phyloP scores from a whole-genome alignment of 306 rosid genomes.

The Inga laurina region DNA sequence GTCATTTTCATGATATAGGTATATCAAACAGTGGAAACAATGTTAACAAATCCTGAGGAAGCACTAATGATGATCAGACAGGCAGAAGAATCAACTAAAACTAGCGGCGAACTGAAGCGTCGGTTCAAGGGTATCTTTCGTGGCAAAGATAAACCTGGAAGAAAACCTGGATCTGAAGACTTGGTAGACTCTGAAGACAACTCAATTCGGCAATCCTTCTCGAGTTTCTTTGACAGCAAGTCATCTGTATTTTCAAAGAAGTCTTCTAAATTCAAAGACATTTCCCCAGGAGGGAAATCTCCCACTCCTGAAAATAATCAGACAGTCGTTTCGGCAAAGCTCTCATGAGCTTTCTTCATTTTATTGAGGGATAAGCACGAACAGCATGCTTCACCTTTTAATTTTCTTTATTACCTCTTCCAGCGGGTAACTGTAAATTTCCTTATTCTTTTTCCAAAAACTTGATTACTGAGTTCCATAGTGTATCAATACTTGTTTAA shows the following conservation, averaged over 20 bases:
- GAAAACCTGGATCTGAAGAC: conserved; percentile 49
- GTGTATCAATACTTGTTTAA: conserved; percentile 24
- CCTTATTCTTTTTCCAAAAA: conserved; percentile 25
- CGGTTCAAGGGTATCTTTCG: conserved; percentile 74
- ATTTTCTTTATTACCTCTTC: background rate
- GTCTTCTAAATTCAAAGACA: conserved; percentile 57
- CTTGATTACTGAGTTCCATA: conserved; percentile 15
- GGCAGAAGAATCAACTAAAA: conserved; percentile 53
- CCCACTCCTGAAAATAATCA: conserved; percentile 41
- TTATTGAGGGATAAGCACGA: conserved; percentile 29
- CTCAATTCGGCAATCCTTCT: conserved; percentile 61
- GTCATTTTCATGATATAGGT: conserved; percentile 50
- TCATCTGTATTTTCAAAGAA: conserved; percentile 81
- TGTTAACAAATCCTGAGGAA: conserved; percentile 86
- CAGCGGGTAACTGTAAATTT: conserved; percentile 61
- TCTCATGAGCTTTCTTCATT: conserved; percentile 1
- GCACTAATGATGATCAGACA: conserved; percentile 66
- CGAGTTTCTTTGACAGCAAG: conserved; percentile 80
- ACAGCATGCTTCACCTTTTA: background rate
- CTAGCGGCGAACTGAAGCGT: conserved; percentile 53
- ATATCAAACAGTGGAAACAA: conserved; percentile 84
- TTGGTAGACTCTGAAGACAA: conserved; percentile 46
- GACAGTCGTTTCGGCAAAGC: conserved; percentile 50
- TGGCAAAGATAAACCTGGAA: conserved; percentile 58
- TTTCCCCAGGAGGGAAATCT: conserved; percentile 45